Percentiles rank a stretch among this genome's conserved stretches.
Conservation (phyloP, 371 early-diverging fungal genomes). For the Mucor plumbeus region DNA sequence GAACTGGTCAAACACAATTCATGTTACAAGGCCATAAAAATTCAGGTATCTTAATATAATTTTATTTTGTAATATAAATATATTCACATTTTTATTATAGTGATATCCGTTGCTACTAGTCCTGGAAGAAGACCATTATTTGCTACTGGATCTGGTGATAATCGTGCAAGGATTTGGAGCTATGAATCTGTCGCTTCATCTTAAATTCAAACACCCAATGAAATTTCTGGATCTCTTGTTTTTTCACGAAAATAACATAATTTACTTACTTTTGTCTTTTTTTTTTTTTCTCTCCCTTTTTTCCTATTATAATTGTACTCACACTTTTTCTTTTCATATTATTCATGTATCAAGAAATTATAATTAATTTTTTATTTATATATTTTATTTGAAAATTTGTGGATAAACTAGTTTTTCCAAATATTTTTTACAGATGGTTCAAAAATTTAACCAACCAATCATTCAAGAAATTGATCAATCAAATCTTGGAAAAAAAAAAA, state of each 20-base stretch:
- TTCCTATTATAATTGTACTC: not conserved
- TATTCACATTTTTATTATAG: constrained; percentile 36
- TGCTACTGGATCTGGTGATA: constrained; percentile 95
- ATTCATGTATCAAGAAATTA: constrained; percentile 4
- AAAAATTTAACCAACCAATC: not conserved
- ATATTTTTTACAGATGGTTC: not conserved
- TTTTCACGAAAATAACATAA: not conserved
- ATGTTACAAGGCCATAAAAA: constrained; percentile 98
- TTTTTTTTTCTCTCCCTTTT: not conserved
- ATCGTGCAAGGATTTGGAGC: constrained; percentile 88
- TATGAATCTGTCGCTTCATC: constrained; percentile 44
- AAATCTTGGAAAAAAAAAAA: not conserved
- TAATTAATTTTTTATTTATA: not conserved
- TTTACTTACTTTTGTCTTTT: not conserved
- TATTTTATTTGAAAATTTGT: not conserved
- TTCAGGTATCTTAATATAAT: constrained; percentile 66
- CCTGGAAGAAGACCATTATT: constrained; percentile 76
- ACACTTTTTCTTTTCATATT: not conserved
- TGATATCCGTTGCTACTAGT: constrained; percentile 88
- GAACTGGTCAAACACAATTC: constrained; percentile 77
- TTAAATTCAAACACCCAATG: constrained; percentile 7
- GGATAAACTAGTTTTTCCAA: not conserved
- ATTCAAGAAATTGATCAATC: not conserved
- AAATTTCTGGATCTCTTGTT: constrained; percentile 1
- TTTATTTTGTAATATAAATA: not conserved